Conservation (phyloP, 768 basidiomycete genomes). For the Leccinum uliginosum region DNA sequence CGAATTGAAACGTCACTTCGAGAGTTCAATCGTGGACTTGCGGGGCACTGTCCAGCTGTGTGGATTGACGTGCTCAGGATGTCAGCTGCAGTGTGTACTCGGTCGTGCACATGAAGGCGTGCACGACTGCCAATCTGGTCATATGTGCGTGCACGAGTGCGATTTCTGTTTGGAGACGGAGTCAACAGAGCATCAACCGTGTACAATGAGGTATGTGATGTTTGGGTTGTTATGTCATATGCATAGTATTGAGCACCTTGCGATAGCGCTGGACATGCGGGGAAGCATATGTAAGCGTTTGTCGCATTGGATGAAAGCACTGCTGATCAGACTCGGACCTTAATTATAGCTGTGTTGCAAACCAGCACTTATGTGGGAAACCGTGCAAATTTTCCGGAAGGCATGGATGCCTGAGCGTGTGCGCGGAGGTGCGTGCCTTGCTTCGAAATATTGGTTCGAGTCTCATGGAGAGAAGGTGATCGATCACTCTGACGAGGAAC, state of each 20-base stretch:
- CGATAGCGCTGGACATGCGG: conserved; percentile 53
- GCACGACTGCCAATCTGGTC: conserved; percentile 51
- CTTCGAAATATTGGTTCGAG: neutral
- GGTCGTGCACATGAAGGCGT: conserved; percentile 40
- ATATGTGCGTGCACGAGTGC: conserved; percentile 43
- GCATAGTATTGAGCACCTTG: neutral
- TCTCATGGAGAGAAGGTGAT: conserved; percentile 33
- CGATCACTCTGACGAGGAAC: conserved; percentile 45
- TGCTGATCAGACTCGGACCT: neutral
- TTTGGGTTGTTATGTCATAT: neutral
- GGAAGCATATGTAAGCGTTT: conserved; percentile 46
- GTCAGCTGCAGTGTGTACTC: conserved; percentile 47
- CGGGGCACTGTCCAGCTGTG: conserved; percentile 46
- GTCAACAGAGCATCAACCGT: conserved; percentile 30
- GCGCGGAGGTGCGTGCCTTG: conserved; percentile 41
- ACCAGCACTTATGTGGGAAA: conserved; percentile 52
- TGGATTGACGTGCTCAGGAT: conserved; percentile 41
- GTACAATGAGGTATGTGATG: conserved; percentile 44
- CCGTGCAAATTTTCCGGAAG: conserved; percentile 43
- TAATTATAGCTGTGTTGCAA: conserved; percentile 45
- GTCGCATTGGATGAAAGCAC: accelerated
- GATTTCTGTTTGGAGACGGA: conserved; percentile 34
- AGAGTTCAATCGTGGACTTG: conserved; percentile 41
- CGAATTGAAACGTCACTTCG: conserved; percentile 41
- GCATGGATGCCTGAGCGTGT: conserved; percentile 48